Conservation (phyloP, 306 rosid species). For the Ormosia semicastrata region DNA sequence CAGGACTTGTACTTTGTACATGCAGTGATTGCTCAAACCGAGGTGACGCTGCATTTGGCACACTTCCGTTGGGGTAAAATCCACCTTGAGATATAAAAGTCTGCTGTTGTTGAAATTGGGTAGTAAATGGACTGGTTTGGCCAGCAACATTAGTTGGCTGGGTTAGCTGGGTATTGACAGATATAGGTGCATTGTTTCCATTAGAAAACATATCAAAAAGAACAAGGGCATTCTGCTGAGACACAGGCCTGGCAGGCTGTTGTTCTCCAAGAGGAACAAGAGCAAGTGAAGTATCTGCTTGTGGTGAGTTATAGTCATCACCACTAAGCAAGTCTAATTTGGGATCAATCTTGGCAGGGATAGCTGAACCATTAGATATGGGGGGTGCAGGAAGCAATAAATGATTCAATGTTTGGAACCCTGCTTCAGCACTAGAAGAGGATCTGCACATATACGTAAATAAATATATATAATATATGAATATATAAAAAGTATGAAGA, state of each 20-base stretch:
- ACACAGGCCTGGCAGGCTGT: constrained; percentile 47
- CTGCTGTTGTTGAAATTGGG: constrained; percentile 60
- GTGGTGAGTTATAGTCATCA: constrained; percentile 78
- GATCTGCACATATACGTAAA: constrained; percentile 38
- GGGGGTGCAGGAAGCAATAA: constrained; percentile 80
- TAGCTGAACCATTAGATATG: constrained; percentile 49
- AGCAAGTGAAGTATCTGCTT: constrained; percentile 75
- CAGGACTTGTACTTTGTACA: constrained; percentile 56
- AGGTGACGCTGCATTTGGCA: constrained; percentile 54
- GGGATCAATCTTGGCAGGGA: constrained; percentile 57
- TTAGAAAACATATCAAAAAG: constrained; percentile 79
- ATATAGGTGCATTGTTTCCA: constrained; percentile 40
- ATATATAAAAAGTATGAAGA: constrained; percentile 2
- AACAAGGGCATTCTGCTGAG: constrained; percentile 76
- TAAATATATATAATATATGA: background rate
- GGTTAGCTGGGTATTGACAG: constrained; percentile 47
- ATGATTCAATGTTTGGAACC: constrained; percentile 71
- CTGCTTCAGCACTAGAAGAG: constrained; percentile 54
- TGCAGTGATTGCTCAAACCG: constrained; percentile 60
- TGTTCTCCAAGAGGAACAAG: constrained; percentile 84
- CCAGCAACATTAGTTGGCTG: constrained; percentile 50
- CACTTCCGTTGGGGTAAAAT: constrained; percentile 60
- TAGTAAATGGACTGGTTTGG: constrained; percentile 43
- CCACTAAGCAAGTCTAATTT: constrained; percentile 93
- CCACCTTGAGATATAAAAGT: constrained; percentile 63